Evolutionary conservation across 2,329 filamentous ascomycete species (phyloP).

Genomic region (Teratosphaeria pseudoeucalypti): DNA sequence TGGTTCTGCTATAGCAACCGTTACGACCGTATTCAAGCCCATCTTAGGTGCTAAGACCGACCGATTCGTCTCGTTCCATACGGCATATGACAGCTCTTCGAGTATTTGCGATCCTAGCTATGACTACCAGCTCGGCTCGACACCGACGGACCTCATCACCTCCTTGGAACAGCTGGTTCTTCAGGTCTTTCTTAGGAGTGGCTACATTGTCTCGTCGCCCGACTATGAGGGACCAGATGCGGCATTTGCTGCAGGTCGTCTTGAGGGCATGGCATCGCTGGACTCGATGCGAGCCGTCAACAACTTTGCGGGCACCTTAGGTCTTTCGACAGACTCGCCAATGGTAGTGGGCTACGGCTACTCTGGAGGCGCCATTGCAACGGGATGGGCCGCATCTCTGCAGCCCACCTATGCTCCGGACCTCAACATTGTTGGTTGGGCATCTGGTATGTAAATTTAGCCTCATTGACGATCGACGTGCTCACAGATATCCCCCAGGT

Average conservation of each 20-base stretch:
- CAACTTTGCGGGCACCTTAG: conserved; percentile 17
- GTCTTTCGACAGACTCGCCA: conserved; percentile 10
- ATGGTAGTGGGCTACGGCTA: conserved; percentile 43
- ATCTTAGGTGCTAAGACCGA: conserved; percentile 10
- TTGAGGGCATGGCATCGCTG: conserved; percentile 32
- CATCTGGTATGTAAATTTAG: conserved; percentile 16
- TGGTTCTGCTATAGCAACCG: conserved; percentile 17
- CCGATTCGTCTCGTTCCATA: conserved; percentile 21
- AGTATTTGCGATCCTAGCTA: conserved; percentile 32
- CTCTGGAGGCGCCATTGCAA: conserved; percentile 44
- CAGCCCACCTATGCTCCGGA: conserved; percentile 44
- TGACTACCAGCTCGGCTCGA: conserved; percentile 16
- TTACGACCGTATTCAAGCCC: conserved; percentile 20
- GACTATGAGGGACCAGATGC: conserved; percentile 32
- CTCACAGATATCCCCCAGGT: conserved; percentile 19
- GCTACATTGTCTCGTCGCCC: conserved; percentile 26
- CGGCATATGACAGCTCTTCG: conserved; percentile 25
- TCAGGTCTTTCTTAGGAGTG: conserved; percentile 11
- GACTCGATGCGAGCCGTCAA: conserved; percentile 34
- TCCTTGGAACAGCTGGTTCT: conserved; percentile 13
- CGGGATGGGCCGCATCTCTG: conserved; percentile 42
- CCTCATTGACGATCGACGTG: background rate
- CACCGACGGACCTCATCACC: conserved; percentile 15
- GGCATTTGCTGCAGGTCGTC: conserved; percentile 24
- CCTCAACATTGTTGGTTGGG: conserved; percentile 39